These are phyloP conservation scores for Phyllostachys edulis DNA, from an alignment of 176 grass and related monocot species.

Conservation along the genomic window DNA sequence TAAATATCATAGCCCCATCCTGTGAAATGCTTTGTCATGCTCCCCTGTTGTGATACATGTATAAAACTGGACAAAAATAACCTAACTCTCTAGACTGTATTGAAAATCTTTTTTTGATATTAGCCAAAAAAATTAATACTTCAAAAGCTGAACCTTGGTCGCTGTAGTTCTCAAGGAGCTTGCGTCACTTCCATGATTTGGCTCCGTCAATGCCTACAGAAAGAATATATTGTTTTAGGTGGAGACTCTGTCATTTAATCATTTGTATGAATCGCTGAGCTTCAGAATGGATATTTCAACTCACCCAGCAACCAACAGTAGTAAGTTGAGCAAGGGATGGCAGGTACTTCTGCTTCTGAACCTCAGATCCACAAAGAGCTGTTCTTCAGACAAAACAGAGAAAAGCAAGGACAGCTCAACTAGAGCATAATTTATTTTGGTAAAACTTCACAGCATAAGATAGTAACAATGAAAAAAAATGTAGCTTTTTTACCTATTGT, in stretches of 20 bases:
- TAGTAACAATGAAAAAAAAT: neutral
- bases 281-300: conserved; percentile 10
- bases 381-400: conserved; percentile 6
- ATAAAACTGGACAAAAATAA: neutral
- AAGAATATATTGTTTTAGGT: conserved; percentile 1
- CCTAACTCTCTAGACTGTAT: neutral
- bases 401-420: neutral
- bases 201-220: conserved; percentile 69
- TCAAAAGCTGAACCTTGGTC: conserved; percentile 51
- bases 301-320: conserved; percentile 61
- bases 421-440: neutral
- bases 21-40: neutral
- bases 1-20: neutral
- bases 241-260: neutral
- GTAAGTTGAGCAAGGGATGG: conserved; percentile 58
- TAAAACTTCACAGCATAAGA: neutral
- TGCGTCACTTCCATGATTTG: conserved; percentile 82
- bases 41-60: neutral
- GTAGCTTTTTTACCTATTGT: conserved; percentile 54
- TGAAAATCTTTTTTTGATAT: neutral
- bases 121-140: neutral
- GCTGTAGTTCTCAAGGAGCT: conserved; percentile 72
- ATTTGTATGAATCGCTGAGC: neutral
- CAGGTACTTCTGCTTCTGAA: conserved; percentile 65
- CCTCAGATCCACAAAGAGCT: conserved; percentile 75